Evolutionary conservation across 2,329 filamentous ascomycete genomes (phyloP), one percentile per base, ranked within the genome.

Genomic region (Ustulina deusta): DNA sequence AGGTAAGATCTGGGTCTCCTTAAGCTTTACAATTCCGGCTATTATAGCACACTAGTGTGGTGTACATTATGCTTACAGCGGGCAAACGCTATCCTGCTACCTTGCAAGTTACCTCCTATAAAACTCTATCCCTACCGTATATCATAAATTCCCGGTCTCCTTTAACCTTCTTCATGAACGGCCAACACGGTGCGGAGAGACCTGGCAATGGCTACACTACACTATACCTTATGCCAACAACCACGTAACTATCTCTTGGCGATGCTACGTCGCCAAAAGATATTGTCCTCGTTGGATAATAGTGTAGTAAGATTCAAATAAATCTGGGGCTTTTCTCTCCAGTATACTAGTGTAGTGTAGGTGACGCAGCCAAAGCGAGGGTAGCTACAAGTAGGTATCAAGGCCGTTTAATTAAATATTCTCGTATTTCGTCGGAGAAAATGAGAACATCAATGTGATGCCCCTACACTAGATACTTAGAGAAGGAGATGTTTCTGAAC

Each of bases 391-490:
- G 6, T 38, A 38, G 32, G 27, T 60, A 60, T 46, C 36, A 2
- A 61, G 22, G 29, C 20, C n/a, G 22, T 46, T 44, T 55, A 60
- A 65, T 65, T 42, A 56, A 49, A 49, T n/a, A 20, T n/a, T 38
- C 40, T 65, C 63, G 56, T 65, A 61, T 65, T 65, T 20, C 6
- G 3, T 15, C 10, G 7, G 36, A 46, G 48, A 49, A 55, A 59
- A 38, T 48, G 56, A 34, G 62, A 55, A 34, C 17, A 42, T 46
- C 20, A 48, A 40, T 46, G 48, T 38, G 20, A 27, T 38, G 20
- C 11, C 29, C 17, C 51, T 15, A 25, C 22, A 40, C 20, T 38
- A 55, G 13, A 27, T 25, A 40, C 20, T 15, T 3, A 32, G 20
- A 17, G 6, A 22, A 25, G 34, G 32, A 38, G 34, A n/a, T 55